Base-by-base conservation (phyloP, 805 yeast species). In the Hanseniaspora mollemarum region DNA sequence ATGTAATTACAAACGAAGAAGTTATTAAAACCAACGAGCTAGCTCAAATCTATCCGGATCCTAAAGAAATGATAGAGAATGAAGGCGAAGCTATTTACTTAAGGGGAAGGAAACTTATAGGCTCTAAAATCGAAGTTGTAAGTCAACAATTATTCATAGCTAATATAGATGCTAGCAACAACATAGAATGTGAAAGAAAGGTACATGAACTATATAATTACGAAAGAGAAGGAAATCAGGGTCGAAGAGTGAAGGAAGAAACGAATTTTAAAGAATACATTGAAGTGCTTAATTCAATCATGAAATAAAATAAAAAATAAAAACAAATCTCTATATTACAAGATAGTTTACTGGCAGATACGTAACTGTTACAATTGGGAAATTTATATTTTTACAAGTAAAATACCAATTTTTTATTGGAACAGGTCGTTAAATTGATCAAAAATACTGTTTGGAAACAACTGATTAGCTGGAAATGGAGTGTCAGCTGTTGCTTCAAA, bases 161-260 rank as follows among this genome's bases (percentile, higher is more conserved):
- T 22, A 63, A 59, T 29, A 58, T 57, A 1, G 36, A 58, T 2
- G 51, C 52, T 19, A 9, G 15, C 3, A 36, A 39, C 12, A 22
- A 25, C 7, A 28, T 42, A 21, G 24, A 42, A 15, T 21, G 45
- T 22, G 42, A 42, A 21, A 7, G 21, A n/a, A 41, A 36, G 24
- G 18, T 36, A 7, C 22, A 36, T 5, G 16, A 32, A 13, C 59
- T 63, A 0, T 31, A 38, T 3, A 67, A 69, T 57, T 68, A 60
- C 53, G 72, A 69, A 53, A 62, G 72, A 51, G 72, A 69, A 40
- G 72, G 72, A 1, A 63, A 63, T 48, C 59, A 59, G 15, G 44
- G 52, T 10, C 54, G 63, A 19, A 52, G 60, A 15, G 39, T 46
- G 3, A 57, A 58, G 5, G 68, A 62, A 53, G 43, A 64, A 33